These are phyloP conservation scores for Dioszegia crocea DNA, from an alignment of 768 basidiomycete species.

Conservation along the genomic window DNA sequence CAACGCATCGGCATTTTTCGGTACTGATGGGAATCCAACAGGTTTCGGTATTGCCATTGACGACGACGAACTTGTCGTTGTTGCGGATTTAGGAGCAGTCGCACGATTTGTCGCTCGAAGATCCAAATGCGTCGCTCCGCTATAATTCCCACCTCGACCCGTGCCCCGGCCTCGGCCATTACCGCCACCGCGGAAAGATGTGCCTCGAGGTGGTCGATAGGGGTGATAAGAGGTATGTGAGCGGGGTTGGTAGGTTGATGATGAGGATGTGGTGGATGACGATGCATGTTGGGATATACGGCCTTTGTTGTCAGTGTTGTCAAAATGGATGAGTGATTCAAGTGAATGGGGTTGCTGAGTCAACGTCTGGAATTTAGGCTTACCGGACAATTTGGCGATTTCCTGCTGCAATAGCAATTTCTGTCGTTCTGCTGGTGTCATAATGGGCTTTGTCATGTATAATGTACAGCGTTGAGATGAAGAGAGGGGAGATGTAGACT, in stretches of 20 bases:
- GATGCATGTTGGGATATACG: conserved; percentile 31
- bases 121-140: conserved; percentile 27
- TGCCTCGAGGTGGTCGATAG: conserved; percentile 5
- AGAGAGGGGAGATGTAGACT: not conserved
- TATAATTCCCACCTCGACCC: not conserved
- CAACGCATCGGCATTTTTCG: not conserved
- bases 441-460: not conserved
- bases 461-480: not conserved
- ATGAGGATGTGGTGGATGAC: not conserved
- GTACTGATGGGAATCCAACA: not conserved
- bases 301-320: conserved; percentile 16
- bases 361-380: conserved; percentile 4
- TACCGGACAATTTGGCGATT: conserved; percentile 48
- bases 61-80: not conserved
- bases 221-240: conserved; percentile 18
- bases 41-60: not conserved
- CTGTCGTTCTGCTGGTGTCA: conserved; percentile 32
- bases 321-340: not conserved
- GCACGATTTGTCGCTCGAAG: conserved; percentile 16
- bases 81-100: not conserved
- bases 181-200: not conserved
- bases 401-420: conserved; percentile 44
- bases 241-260: conserved; percentile 13
- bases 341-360: not conserved
- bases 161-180: conserved; percentile 16